Evolutionary conservation across 169 alveolate genomes (phyloP).

Genomic region (Plasmodium gonderi): DNA sequence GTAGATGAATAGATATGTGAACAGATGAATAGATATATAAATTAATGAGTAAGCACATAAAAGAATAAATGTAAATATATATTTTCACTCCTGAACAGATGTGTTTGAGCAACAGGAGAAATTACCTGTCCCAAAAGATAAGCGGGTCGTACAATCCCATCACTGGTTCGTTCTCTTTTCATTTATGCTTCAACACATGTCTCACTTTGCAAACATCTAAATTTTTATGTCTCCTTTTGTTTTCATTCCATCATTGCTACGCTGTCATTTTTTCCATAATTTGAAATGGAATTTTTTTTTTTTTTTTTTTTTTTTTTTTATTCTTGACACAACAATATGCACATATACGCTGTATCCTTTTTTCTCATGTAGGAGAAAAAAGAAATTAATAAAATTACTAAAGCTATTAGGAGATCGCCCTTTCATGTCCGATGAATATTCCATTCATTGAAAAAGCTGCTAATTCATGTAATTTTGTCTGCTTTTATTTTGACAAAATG

Average conservation of each 20-base stretch:
- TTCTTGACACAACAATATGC: not conserved
- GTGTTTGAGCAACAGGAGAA: slow-evolving; percentile 13
- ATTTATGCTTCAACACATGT: not conserved
- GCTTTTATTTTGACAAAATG: not conserved
- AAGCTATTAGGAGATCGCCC: not conserved
- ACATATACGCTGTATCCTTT: no score
- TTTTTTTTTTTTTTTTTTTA: not conserved
- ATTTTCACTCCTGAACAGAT: not conserved
- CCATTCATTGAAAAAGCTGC: not conserved
- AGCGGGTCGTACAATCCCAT: slow-evolving; percentile 63
- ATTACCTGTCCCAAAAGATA: slow-evolving; percentile 26
- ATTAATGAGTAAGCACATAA: not conserved
- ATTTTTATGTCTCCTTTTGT: not conserved
- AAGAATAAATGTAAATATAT: not conserved
- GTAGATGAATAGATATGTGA: not conserved
- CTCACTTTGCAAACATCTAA: not conserved
- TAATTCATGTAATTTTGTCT: not conserved
- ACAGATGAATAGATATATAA: not conserved
- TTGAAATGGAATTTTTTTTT: not conserved
- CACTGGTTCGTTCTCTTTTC: slow-evolving; percentile 22
- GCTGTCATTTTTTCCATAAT: not conserved
- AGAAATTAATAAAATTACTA: not conserved
- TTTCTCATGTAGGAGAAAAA: slow-evolving; percentile 22
- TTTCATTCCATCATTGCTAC: not conserved
- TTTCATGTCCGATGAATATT: not conserved